Evolutionary conservation across 1,284 basidiomycete genomes (phyloP).

Genomic region (Schizophyllum amplum): DNA sequence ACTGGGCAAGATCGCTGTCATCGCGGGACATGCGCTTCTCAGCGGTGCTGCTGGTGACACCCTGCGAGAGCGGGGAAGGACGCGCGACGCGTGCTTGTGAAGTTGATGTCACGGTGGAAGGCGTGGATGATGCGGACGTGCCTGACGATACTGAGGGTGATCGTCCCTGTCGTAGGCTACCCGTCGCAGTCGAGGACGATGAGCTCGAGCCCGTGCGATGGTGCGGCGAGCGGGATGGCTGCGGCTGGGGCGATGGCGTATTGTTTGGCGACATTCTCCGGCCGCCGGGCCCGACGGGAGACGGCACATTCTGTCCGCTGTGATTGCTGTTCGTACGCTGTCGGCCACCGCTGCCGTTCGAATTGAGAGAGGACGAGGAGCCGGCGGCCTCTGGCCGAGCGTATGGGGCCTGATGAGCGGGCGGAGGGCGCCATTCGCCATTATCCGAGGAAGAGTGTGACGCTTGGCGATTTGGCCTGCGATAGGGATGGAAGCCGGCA

Average conservation of each 20-base stretch:
- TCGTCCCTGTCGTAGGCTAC: constrained; percentile 45
- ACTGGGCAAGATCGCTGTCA: constrained; percentile 56
- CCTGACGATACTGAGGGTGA: constrained; percentile 74
- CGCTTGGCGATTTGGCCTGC: constrained; percentile 52
- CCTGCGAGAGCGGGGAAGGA: constrained; percentile 11
- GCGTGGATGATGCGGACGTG: constrained; percentile 37
- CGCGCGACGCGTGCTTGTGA: constrained; percentile 1
- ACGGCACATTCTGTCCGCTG: constrained; percentile 2
- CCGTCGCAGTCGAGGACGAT: constrained; percentile 26
- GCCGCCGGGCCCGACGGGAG: constrained; percentile 8
- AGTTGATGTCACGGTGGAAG: background rate
- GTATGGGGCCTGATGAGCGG: constrained; percentile 7
- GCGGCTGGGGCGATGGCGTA: constrained; percentile 18
- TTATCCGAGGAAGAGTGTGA: constrained; percentile 25
- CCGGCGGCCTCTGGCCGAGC: constrained; percentile 64
- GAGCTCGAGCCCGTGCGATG: constrained; percentile 28
- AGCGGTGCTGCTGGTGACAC: constrained; percentile 9
- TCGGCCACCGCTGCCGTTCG: constrained; percentile 42
- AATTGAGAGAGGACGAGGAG: constrained; percentile 68
- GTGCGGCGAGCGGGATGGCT: constrained; percentile 25
- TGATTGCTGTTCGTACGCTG: constrained; percentile 55
- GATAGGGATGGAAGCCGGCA: constrained; percentile 71
- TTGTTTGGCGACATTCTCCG: constrained; percentile 12
- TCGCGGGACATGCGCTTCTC: constrained; percentile 74
- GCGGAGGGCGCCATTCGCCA: constrained; percentile 36